phyloP scores from a whole-genome alignment of 2,329 filamentous ascomycete species.

The Fusarium neocosmosporiellum region DNA sequence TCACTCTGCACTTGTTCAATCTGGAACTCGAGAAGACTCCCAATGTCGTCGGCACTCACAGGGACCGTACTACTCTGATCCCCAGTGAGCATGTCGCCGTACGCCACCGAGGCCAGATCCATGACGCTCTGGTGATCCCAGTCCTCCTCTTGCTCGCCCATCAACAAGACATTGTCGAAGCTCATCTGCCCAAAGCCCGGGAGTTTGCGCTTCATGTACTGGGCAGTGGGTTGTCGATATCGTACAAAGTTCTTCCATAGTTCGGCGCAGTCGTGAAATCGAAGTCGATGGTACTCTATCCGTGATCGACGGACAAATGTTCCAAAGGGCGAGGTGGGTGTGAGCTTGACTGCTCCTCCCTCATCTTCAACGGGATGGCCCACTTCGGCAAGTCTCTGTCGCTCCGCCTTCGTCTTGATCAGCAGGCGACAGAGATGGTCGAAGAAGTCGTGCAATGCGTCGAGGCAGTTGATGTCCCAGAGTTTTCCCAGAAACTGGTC shows the following conservation, averaged over 20 bases:
- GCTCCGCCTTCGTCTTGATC: constrained; percentile 70
- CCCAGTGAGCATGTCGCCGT: constrained; percentile 64
- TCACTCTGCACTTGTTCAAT: constrained; percentile 87
- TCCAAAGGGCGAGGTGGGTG: constrained; percentile 82
- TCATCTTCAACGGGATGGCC: constrained; percentile 56
- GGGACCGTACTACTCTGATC: constrained; percentile 54
- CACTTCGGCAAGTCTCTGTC: constrained; percentile 64
- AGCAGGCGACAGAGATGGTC: constrained; percentile 67
- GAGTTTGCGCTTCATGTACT: constrained; percentile 72
- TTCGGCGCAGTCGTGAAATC: constrained; percentile 80
- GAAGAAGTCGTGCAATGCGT: constrained; percentile 84
- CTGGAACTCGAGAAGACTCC: constrained; percentile 86
- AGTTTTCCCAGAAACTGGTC: constrained; percentile 84
- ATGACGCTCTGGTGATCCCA: constrained; percentile 58
- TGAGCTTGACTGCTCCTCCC: constrained; percentile 70
- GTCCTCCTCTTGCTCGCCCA: constrained; percentile 62
- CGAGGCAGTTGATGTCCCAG: constrained; percentile 85
- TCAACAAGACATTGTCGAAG: constrained; percentile 67
- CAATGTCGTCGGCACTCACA: constrained; percentile 82
- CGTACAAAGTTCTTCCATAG: constrained; percentile 86
- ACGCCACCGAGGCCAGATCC: constrained; percentile 59
- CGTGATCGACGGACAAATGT: constrained; percentile 80
- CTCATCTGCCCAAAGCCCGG: constrained; percentile 66
- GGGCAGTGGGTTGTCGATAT: constrained; percentile 81
- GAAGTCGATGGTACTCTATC: constrained; percentile 82